Percentiles rank a stretch among this genome's conserved stretches.
phyloP scores from a whole-genome alignment of 148 eudicot genomes.

The Chenopodium album region DNA sequence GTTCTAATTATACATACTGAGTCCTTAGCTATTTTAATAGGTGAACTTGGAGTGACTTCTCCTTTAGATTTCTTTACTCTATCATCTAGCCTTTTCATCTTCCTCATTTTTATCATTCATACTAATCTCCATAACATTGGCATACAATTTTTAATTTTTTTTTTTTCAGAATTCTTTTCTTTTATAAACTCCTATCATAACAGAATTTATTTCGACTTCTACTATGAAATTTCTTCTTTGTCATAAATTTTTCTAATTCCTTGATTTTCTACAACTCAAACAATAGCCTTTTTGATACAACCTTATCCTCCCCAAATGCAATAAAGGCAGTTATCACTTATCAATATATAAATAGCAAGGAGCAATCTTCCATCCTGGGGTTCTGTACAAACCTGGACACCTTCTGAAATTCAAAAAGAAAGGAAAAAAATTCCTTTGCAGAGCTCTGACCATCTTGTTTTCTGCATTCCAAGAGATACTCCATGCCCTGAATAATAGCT shows the following conservation, averaged over 20 bases:
- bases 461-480: conserved; percentile 65
- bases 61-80: background rate
- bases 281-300: background rate
- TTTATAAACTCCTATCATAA: background rate
- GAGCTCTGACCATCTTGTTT: conserved; percentile 69
- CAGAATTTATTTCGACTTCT: background rate
- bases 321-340: background rate
- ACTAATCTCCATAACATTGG: background rate
- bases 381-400: conserved; percentile 66
- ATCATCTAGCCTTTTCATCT: background rate
- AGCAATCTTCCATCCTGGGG: background rate
- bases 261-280: background rate
- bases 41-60: background rate
- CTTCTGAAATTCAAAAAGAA: conserved; percentile 81
- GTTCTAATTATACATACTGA: background rate
- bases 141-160: background rate
- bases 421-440: conserved; percentile 50
- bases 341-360: background rate
- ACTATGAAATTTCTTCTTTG: background rate
- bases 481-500: conserved; percentile 62
- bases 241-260: background rate
- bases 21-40: too few species aligned
- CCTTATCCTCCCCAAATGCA: background rate
- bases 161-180: background rate
- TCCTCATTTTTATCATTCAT: background rate